Evolutionary conservation across 306 rosid genomes (phyloP).

Genomic region (Amphicarpaea edgeworthii): DNA sequence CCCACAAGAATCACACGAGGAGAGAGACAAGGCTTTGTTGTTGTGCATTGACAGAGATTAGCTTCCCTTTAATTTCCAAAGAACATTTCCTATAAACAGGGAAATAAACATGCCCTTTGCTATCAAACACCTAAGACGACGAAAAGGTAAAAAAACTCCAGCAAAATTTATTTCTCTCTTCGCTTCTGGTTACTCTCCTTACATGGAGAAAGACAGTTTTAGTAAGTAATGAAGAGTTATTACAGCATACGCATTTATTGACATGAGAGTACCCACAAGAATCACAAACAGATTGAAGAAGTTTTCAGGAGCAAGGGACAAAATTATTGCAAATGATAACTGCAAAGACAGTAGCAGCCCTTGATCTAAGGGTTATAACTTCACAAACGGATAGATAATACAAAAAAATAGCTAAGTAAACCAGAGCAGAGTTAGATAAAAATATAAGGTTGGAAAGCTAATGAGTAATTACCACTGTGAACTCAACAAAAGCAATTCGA

Average conservation of each 20-base stretch:
- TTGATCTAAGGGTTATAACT: conserved; percentile 12
- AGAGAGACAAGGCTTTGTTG: background rate
- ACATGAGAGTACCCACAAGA: background rate
- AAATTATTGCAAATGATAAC: conserved; percentile 12
- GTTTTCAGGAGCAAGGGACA: background rate
- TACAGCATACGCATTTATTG: conserved; percentile 2
- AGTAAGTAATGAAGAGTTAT: background rate
- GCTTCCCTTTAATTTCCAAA: background rate
- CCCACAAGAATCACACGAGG: background rate
- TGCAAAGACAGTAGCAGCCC: conserved; percentile 29
- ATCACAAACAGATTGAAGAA: conserved; percentile 4
- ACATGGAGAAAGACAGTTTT: background rate
- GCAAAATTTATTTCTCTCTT: conserved; percentile 7
- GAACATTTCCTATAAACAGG: background rate
- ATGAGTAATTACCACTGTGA: conserved; percentile 66
- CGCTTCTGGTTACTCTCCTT: background rate
- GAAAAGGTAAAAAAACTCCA: conserved; percentile 22
- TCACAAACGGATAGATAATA: conserved; percentile 23
- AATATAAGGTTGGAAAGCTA: conserved; percentile 25
- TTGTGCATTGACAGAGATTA: background rate
- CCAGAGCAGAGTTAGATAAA: conserved; percentile 12
- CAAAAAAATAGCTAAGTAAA: conserved; percentile 4
- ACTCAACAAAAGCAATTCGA: conserved; percentile 95
- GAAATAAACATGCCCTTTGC: conserved; percentile 1
- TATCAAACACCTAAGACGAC: background rate